Evolutionary conservation across 140 eudicot genomes (phyloP).

Genomic region (Anethum foeniculum): DNA sequence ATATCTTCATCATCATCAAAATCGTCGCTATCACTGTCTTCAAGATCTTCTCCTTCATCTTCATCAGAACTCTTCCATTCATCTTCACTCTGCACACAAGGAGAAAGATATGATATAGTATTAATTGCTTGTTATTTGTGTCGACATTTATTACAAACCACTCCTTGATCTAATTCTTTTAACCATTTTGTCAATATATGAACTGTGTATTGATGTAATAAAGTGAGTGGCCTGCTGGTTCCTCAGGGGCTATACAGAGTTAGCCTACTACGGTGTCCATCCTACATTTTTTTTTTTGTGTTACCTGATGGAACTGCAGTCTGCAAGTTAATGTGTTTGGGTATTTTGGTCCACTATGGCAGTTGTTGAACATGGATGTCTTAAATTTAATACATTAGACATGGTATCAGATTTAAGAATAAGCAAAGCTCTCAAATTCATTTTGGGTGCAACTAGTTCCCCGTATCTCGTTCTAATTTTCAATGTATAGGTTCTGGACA

Average conservation of each 20-base stretch:
- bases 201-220: not conserved
- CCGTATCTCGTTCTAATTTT: not conserved
- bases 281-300: not conserved
- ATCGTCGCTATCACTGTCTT: slow-evolving; percentile 13
- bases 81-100: slow-evolving; percentile 49
- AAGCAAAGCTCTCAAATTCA: not conserved
- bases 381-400: not conserved
- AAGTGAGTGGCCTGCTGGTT: not conserved
- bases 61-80: slow-evolving; percentile 36
- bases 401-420: not conserved
- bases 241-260: not conserved
- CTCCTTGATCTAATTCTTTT: not conserved
- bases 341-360: not conserved
- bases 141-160: not conserved
- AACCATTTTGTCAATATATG: not conserved
- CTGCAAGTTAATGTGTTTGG: not conserved
- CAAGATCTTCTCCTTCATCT: slow-evolving; percentile 35
- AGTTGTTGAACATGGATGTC: not conserved
- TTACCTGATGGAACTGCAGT: not conserved
- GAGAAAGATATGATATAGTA: not conserved
- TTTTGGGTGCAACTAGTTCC: not conserved
- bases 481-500: not conserved
- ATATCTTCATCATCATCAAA: slow-evolving; percentile 35
- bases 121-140: not conserved
- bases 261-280: not conserved